Evolutionary conservation across 1,139 yeast genomes (phyloP), one percentile per base, ranked within the genome.

Genomic region (Geotrichum australiense): DNA sequence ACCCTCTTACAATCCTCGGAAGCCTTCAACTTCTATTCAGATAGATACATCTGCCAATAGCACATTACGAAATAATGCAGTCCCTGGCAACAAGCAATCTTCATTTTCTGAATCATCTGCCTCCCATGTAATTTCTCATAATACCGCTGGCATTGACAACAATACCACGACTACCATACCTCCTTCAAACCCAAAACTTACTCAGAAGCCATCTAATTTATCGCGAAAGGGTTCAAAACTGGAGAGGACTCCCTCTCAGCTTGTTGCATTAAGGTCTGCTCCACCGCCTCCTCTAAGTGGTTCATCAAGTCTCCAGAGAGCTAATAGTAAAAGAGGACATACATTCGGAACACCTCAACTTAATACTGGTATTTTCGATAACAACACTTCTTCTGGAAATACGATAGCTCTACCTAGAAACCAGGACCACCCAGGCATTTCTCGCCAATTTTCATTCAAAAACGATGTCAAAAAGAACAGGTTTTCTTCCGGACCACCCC

Each of bases 201-300:
- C 36, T 20, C 18, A 41, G 18, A 21, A 5, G 7, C 19, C 37
- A 10, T 39, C 42, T 6, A 32, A 39, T 5, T 32, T 37, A 4
- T 32, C 37, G 3, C 28, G 37, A 19, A 39, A 33, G 19, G 27
- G 37, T 18, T 23, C 22, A 16, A 38, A 38, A 19, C 32, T 33
- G 10, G 42, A 39, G 12, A 28, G 42, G 20, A 42, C 45, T 2
- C 41, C 37, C 2, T 42, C 45, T 23, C 53, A 48, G 42, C 58
- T 82, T 19, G 74, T 80, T 10, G 89, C 93, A 0, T 71, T 70
- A 46, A 64, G 93, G 52, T 76, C 71, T 4, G 89, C 93, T 0
- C 93, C 93, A 2, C 91, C 89, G 1, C 82, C 84, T 2, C 82
- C 84, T 2, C 47, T 50, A 6, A 22, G 39, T 31, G 30, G 38